A percentile compares a stretch with the other conserved stretches of the same genome.
Conservation (phyloP, 371 early-diverging fungal species). For the Cokeromyces recurvatus region DNA sequence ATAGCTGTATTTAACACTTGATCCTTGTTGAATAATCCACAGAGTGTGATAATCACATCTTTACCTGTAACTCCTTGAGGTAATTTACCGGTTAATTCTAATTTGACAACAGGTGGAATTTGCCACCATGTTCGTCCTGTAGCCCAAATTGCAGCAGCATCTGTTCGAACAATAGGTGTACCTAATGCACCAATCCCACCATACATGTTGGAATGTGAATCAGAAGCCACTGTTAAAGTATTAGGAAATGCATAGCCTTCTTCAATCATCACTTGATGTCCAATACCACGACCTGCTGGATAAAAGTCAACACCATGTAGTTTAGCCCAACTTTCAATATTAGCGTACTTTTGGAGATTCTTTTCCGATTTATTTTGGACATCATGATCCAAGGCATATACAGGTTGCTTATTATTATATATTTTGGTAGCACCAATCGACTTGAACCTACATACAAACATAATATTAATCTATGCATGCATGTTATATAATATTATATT, state of each 20-base stretch:
- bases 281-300: conserved; percentile 95
- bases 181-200: conserved; percentile 93
- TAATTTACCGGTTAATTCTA: conserved; percentile 69
- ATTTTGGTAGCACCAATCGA: conserved; percentile 85
- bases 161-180: conserved; percentile 95
- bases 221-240: conserved; percentile 92
- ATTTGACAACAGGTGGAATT: conserved; percentile 89
- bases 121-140: conserved; percentile 98
- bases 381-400: conserved; percentile 95
- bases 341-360: conserved; percentile 82
- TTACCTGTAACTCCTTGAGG: conserved; percentile 88
- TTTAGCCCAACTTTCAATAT: conserved; percentile 80
- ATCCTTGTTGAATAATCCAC: conserved; percentile 80
- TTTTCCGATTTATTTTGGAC: conserved; percentile 89
- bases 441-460: conserved; percentile 59
- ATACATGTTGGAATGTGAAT: conserved; percentile 98
- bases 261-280: conserved; percentile 95
- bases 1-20: conserved; percentile 93
- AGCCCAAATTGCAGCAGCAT: conserved; percentile 97
- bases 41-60: conserved; percentile 91
- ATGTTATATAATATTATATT: background rate
- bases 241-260: conserved; percentile 94
- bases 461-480: background rate
- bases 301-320: conserved; percentile 88
- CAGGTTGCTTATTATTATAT: conserved; percentile 76